Conservation (phyloP, 129 eudicot genomes). For the Rutidosis leptorrhynchoides region DNA sequence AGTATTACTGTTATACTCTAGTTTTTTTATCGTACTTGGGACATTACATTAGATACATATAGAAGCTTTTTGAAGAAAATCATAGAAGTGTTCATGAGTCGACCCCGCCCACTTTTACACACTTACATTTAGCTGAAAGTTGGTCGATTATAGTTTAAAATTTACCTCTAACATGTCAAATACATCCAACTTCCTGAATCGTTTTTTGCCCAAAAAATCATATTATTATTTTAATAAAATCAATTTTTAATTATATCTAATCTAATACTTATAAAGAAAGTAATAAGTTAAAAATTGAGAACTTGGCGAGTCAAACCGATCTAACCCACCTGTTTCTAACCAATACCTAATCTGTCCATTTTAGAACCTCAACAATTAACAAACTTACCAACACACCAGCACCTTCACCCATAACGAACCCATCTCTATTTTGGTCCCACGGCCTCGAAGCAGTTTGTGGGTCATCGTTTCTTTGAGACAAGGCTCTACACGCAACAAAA, state of each 20-base stretch:
- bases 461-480: conserved; percentile 97
- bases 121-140: too few relatives aligned
- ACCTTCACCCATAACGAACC: conserved; percentile 99
- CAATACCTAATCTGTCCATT: background rate
- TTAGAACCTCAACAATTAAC: background rate
- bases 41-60: too few relatives aligned
- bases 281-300: background rate
- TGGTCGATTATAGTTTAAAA: background rate
- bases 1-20: too few relatives aligned
- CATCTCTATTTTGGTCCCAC: conserved; percentile 96
- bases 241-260: background rate
- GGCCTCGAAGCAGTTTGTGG: conserved; percentile 96
- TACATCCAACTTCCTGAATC: background rate
- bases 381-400: conserved; percentile 90
- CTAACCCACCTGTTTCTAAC: background rate
- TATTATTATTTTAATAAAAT: background rate
- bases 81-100: too few relatives aligned
- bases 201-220: background rate
- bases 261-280: background rate
- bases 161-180: background rate
- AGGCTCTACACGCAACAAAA: conserved; percentile 97
- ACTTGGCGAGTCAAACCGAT: background rate
- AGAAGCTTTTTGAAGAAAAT: too few relatives aligned
- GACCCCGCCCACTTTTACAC: too few relatives aligned
- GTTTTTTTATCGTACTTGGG: too few relatives aligned